Conservation (phyloP, 176 grass and related monocot species). For the Phyllostachys edulis region DNA sequence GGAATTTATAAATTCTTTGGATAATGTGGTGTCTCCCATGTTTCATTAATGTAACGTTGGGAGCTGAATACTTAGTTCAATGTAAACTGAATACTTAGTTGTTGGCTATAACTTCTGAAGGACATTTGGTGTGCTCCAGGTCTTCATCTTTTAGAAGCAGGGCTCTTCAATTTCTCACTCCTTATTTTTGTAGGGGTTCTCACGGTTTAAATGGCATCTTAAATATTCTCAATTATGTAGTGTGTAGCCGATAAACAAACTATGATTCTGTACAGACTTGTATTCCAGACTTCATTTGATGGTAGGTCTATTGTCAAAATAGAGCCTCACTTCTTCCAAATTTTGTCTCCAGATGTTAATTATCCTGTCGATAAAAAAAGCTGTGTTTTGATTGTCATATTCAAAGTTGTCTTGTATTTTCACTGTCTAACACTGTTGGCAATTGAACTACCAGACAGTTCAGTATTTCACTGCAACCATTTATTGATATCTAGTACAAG, state of each 20-base stretch:
- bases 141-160: background rate
- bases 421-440: background rate
- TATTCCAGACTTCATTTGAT: constrained; percentile 8
- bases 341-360: background rate
- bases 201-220: background rate
- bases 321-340: background rate
- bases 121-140: background rate
- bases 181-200: background rate
- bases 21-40: background rate
- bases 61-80: background rate
- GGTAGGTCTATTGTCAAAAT: background rate
- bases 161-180: background rate
- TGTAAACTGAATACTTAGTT: background rate
- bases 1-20: background rate
- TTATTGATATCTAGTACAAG: background rate
- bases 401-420: background rate
- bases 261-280: background rate
- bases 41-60: constrained; percentile 1
- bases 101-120: background rate
- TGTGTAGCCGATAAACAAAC: constrained; percentile 10
- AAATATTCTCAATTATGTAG: background rate
- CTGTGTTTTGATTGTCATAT: background rate
- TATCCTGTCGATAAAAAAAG: background rate
- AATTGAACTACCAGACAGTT: background rate
- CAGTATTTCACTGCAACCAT: background rate